A percentile compares a stretch with the other conserved stretches of the same genome.
phyloP scores from a whole-genome alignment of 2,329 filamentous ascomycete genomes.

The Volutella citrinella region DNA sequence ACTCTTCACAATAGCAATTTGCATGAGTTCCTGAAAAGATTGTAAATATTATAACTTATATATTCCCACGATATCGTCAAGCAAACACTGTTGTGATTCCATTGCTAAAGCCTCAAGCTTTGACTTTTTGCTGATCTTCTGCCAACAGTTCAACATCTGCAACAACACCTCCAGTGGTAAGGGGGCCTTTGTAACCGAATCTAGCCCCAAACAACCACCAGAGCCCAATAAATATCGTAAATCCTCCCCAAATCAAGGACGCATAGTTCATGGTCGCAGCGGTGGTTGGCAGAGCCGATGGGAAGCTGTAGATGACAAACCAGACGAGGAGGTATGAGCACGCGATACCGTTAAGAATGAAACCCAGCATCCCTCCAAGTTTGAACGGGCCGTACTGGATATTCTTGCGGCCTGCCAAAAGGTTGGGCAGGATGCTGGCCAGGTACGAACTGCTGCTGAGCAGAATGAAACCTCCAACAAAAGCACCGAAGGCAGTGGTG shows the following conservation, averaged over 20 bases:
- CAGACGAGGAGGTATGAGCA: constrained; percentile 59
- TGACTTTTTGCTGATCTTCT: too few relatives aligned
- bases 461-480: constrained; percentile 51
- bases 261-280: constrained; percentile 53
- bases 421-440: constrained; percentile 58
- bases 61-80: too few relatives aligned
- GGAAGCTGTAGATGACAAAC: constrained; percentile 63
- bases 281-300: constrained; percentile 42
- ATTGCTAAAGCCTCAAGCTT: too few relatives aligned
- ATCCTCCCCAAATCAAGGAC: constrained; percentile 41
- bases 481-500: constrained; percentile 63
- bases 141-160: too few relatives aligned
- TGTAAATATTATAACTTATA: too few relatives aligned
- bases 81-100: too few relatives aligned
- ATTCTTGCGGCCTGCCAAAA: constrained; percentile 39
- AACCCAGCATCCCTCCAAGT: constrained; percentile 47
- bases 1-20: too few relatives aligned
- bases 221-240: constrained; percentile 35
- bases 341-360: constrained; percentile 48
- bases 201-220: constrained; percentile 40
- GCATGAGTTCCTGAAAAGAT: too few relatives aligned
- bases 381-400: constrained; percentile 54
- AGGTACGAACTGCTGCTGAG: constrained; percentile 46
- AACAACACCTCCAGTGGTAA: constrained; percentile 19
- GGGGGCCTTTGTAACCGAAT: constrained; percentile 23